Percentiles rank a stretch among this genome's conserved stretches.
Evolutionary conservation across 768 basidiomycete genomes (phyloP).

Genomic region (Thelephora aurantiotincta): DNA sequence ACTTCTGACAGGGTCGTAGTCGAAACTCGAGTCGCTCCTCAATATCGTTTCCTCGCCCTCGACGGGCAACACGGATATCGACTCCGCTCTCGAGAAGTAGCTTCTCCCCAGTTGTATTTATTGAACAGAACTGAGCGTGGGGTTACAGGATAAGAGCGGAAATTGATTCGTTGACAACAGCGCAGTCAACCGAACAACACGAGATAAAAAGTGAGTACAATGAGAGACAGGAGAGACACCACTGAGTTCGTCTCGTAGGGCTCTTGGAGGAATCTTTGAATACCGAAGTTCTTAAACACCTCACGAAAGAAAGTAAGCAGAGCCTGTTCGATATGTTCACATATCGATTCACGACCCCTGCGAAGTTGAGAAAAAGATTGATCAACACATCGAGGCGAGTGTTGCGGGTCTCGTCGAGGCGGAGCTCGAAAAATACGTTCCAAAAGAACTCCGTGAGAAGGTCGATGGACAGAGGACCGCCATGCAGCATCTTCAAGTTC

Average conservation of each 20-base stretch:
- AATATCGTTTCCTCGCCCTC: not conserved
- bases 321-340: not conserved
- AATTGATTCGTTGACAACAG: no score
- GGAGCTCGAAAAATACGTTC: not conserved
- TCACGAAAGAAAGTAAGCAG: not conserved
- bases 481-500: not conserved
- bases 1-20: not conserved
- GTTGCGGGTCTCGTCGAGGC: not conserved
- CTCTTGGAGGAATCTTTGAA: not conserved
- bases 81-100: not conserved
- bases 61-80: not conserved
- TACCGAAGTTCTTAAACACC: not conserved
- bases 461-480: not conserved
- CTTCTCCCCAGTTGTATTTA: not conserved
- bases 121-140: not conserved
- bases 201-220: not conserved
- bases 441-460: not conserved
- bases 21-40: not conserved
- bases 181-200: no score
- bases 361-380: not conserved
- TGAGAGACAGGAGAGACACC: no score
- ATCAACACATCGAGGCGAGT: not conserved
- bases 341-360: not conserved
- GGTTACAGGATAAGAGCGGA: no score
- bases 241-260: not conserved